These are phyloP conservation scores for Leishmania turanica DNA, from an alignment of 208 protist genomes.

Conservation along the genomic window DNA sequence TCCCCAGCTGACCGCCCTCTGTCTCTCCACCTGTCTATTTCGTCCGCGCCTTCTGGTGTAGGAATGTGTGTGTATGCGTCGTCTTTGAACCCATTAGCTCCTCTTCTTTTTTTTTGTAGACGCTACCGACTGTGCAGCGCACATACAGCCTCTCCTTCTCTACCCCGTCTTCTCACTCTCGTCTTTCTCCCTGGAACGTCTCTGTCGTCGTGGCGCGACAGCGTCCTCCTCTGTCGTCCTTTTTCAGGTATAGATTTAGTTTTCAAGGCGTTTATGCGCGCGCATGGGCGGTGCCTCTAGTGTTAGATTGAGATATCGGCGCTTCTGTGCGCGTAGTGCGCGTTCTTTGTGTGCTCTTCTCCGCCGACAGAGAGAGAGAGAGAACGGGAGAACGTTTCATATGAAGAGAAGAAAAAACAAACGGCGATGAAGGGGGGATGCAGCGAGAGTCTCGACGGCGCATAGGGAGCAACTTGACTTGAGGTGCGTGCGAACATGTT, in stretches of 20 bases:
- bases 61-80: neutral
- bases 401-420: neutral
- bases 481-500: neutral
- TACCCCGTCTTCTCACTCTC: neutral
- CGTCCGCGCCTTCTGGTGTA: neutral
- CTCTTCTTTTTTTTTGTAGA: neutral
- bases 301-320: conserved; percentile 1
- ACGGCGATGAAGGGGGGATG: neutral
- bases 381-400: neutral
- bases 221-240: neutral
- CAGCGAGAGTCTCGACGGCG: neutral
- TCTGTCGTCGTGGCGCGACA: neutral
- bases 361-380: neutral
- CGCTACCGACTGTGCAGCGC: neutral
- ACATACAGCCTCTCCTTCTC: neutral
- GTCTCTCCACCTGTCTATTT: neutral
- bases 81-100: neutral
- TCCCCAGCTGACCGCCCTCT: neutral
- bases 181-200: neutral
- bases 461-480: neutral
- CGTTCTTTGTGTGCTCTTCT: neutral
- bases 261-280: neutral
- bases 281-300: neutral
- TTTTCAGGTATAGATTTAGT: conserved; percentile 7
- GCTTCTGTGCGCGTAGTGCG: neutral